A percentile compares a stretch with the other conserved stretches of the same genome.
These are phyloP conservation scores for Populus alba DNA, from an alignment of 345 rosid species.

Conservation along the genomic window DNA sequence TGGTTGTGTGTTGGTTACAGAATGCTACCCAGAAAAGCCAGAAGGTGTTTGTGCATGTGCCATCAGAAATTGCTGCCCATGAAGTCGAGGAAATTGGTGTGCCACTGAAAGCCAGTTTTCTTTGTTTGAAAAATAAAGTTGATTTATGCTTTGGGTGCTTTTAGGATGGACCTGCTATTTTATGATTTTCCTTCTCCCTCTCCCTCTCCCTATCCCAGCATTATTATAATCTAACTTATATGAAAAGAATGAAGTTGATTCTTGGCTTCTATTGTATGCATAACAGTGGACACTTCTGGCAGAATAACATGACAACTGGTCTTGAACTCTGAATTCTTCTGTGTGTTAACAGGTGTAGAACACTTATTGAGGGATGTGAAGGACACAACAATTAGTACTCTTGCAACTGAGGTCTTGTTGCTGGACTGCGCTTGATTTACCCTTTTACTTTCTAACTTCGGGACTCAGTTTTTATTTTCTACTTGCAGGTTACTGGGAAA, in stretches of 20 bases:
- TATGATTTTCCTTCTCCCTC: background rate
- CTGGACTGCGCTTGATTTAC: background rate
- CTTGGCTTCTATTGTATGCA: background rate
- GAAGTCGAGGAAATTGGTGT: constrained; percentile 97
- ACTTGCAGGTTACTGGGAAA: constrained; percentile 62
- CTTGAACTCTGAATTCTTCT: background rate
- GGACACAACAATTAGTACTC: constrained; percentile 85
- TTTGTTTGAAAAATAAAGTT: background rate
- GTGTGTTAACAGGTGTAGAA: constrained; percentile 54
- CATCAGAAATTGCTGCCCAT: constrained; percentile 87
- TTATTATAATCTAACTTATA: background rate
- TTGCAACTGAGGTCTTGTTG: constrained; percentile 73
- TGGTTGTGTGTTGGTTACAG: constrained; percentile 35
- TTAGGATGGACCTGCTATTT: background rate
- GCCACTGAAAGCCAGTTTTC: background rate
- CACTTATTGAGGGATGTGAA: constrained; percentile 90
- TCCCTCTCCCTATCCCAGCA: background rate
- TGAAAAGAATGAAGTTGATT: background rate
- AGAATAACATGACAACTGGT: background rate
- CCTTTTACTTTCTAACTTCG: background rate
- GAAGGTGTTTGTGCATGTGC: constrained; percentile 78
- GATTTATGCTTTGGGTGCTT: background rate
- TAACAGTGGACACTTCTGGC: background rate
- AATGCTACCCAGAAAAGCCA: constrained; percentile 93
- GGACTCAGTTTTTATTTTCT: background rate